Evolutionary conservation across 148 eudicot genomes (phyloP), one percentile per base, ranked within the genome.

Genomic region (Spergularia marina): DNA sequence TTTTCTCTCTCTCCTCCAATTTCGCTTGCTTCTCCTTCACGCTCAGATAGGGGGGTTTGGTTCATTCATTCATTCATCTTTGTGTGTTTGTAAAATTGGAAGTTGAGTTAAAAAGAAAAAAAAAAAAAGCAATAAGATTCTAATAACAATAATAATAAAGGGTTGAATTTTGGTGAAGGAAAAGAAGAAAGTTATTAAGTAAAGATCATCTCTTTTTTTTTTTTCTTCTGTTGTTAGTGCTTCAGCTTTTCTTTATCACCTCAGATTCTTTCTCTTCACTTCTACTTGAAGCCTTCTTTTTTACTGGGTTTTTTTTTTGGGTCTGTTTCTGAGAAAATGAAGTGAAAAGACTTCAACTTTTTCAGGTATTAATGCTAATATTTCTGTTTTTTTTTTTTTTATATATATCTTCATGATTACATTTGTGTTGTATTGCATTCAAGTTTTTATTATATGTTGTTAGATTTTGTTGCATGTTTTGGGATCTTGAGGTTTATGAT

Each of bases 321-420:
- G 55, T 39, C n/a, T 78, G 17, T 6, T 68, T 44, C 59, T 80
- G 59, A 11, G 58, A 52, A 49, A 47, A 56, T 54, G 47, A 0
- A 44, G 12, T n/a, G 51, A n/a, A 68, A 68, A 20, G 53, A 20
- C 53, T 20, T 8, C 3, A 15, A 10, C 52, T 51, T 69, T 70
- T 53, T 36, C 72, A 76, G 83, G 83, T 81, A 81, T 61, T 39
- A 2, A 23, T 66, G 53, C 62, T 61, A 34, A 8, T 76, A 54
- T 57, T 14, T 74, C 20, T 11, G 40, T 14, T 54, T 74, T 18
- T 14, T 23, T 14, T 44, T 55, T 21, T 40, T 13, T 67, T 23
- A 23, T 30, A 0, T 30, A 30, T 30, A 10, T 51, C 52, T 47
- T 53, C 7, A 41, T 53, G 0, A 14, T 20, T 55, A 69, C 7